A percentile compares a stretch with the other conserved stretches of the same genome.
Conservation (phyloP, 2,329 filamentous ascomycete species). For the Trichophyton equinum region DNA sequence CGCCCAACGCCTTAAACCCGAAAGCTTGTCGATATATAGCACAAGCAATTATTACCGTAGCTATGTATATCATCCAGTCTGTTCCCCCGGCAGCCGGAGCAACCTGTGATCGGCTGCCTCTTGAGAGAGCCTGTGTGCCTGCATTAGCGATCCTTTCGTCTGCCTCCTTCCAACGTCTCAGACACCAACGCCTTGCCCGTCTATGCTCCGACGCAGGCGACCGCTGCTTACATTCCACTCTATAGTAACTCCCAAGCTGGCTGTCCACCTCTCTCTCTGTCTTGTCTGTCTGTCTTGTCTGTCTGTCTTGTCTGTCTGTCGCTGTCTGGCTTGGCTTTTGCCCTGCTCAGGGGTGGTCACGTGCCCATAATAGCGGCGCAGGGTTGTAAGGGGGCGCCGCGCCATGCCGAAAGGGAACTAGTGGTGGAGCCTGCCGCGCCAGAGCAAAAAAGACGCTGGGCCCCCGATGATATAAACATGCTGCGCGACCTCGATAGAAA, state of each 20-base stretch:
- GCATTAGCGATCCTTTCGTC: background rate
- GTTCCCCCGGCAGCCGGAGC: background rate
- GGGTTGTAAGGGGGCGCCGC: conserved; percentile 4
- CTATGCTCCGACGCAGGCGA: too few species aligned
- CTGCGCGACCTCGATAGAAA: conserved; percentile 31
- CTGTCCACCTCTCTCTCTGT: too few species aligned
- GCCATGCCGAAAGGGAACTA: conserved; percentile 23
- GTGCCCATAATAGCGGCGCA: conserved; percentile 7
- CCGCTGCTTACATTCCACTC: background rate
- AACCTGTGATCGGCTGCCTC: background rate
- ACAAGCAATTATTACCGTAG: background rate
- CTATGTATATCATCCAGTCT: background rate
- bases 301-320: too few species aligned
- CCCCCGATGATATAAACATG: conserved; percentile 37
- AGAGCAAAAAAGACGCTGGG: conserved; percentile 23
- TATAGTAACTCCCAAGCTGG: background rate
- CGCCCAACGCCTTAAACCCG: background rate
- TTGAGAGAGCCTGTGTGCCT: background rate
- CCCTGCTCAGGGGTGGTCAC: conserved; percentile 10
- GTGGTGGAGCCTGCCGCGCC: conserved; percentile 26
- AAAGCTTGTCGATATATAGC: background rate
- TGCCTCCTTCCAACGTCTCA: background rate
- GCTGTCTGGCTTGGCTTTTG: too few species aligned
- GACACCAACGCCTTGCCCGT: background rate
- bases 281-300: too few species aligned